Evolutionary conservation across 352 stramenopile genomes (phyloP), one percentile per base, ranked within the genome.

Genomic region (Aphanomyces euteiches): DNA sequence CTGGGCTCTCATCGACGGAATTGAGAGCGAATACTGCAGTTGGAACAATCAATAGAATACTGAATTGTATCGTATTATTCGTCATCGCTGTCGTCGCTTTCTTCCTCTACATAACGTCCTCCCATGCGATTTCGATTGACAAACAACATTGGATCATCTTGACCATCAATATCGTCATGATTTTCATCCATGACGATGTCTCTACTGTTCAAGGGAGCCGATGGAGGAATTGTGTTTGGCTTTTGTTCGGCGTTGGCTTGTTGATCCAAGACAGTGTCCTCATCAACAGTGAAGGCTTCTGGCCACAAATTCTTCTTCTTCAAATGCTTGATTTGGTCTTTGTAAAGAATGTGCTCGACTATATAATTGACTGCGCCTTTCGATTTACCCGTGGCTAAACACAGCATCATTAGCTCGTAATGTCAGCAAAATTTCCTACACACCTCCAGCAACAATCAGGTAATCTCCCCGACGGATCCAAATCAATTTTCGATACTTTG

Each of bases 401-500:
- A 38, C 73, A 15, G 36, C 17, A 37, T 21, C 12, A 17, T 15
- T 37, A 38, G 1, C 19, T 72, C 36, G 72, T 72, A 40, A 43
- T 43, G 45, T 45, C 53, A 38, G 45, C 60, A n/a, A 56, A 15
- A 43, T n/a, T 59, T 90, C 78, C 17, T 73, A 83, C 19, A 88
- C 81, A 37, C 85, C 84, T n/a, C 82, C 82, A 1, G 85, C 81
- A 5, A 98, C 92, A 60, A 99, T 98, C 12, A 99, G 81, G 83
- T 90, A 99, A 79, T 99, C 96, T 56, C 96, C 95, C 83, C 96
- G 85, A 80, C 99, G 99, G 57, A 99, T 92, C 96, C 96, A 99
- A 57, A 99, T 98, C 37, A 99, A 85, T 82, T 99, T 99, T 70
- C 94, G 90, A 79, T 98, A 99, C 74, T 98, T 98, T 47, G 96